Evolutionary conservation across 345 rosid species (phyloP).

Genomic region (Dimocarpus longan): DNA sequence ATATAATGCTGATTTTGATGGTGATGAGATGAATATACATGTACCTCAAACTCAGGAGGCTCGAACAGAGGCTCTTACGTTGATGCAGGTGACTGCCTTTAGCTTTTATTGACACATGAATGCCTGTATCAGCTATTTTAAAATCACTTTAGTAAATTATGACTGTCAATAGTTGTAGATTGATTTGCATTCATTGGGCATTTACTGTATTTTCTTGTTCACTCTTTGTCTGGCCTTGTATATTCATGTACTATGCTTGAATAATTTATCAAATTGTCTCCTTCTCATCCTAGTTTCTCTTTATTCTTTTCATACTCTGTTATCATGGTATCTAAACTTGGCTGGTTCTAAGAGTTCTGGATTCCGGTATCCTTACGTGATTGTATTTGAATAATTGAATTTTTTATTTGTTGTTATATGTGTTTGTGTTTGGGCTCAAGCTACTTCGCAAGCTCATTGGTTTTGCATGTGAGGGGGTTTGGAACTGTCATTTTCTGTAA

Average conservation of each 20-base stretch:
- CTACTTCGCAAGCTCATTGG: too few species aligned
- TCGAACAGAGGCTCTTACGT: slow-evolving; percentile 88
- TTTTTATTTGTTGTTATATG: too few species aligned
- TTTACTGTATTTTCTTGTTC: neutral
- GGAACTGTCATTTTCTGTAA: too few species aligned
- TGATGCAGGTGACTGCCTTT: slow-evolving; percentile 83
- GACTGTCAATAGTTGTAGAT: neutral
- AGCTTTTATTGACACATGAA: slow-evolving; percentile 17
- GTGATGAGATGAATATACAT: slow-evolving; percentile 99
- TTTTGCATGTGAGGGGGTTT: too few species aligned
- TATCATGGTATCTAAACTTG: neutral
- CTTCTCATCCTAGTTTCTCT: neutral
- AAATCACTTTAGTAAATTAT: neutral
- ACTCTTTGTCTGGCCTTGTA: neutral
- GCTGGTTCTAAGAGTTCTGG: neutral
- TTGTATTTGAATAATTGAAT: too few species aligned
- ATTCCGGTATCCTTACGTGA: too few species aligned
- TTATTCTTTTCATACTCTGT: neutral
- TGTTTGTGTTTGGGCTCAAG: too few species aligned
- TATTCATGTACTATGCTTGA: neutral
- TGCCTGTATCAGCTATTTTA: slow-evolving; percentile 4
- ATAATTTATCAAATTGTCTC: neutral
- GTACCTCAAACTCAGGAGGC: slow-evolving; percentile 99
- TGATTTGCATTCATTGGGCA: neutral
- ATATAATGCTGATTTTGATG: slow-evolving; percentile 99